A percentile compares a stretch with the other conserved stretches of the same genome.
Evolutionary conservation across 805 yeast species (phyloP).

Genomic region (Jamesozyma jinghongensis): DNA sequence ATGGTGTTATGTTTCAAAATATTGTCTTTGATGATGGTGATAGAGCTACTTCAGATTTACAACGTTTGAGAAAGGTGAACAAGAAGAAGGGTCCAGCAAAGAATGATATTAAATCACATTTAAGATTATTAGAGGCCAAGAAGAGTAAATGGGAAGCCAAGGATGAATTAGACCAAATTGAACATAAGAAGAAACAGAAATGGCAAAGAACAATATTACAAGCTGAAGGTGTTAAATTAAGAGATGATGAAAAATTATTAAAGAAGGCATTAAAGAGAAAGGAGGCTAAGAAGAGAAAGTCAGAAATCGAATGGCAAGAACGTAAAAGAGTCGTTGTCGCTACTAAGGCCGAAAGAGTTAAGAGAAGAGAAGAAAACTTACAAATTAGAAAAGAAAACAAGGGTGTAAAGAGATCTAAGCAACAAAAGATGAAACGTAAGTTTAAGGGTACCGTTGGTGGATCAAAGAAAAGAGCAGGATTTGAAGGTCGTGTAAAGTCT

Average conservation of each 20-base stretch:
- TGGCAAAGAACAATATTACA: conserved; percentile 82
- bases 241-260: conserved; percentile 82
- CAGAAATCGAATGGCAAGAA: conserved; percentile 88
- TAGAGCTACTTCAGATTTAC: conserved; percentile 64
- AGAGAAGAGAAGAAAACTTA: conserved; percentile 88
- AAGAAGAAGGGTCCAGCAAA: conserved; percentile 75
- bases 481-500: conserved; percentile 57
- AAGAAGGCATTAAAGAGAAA: conserved; percentile 79
- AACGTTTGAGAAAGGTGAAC: conserved; percentile 40
- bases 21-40: conserved; percentile 78
- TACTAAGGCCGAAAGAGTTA: conserved; percentile 62
- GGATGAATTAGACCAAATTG: conserved; percentile 51
- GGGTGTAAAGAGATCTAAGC: conserved; percentile 69
- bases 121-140: conserved; percentile 64
- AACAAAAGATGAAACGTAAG: conserved; percentile 55
- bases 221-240: conserved; percentile 81
- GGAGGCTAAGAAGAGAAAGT: conserved; percentile 72
- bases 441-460: conserved; percentile 43
- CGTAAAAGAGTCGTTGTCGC: conserved; percentile 73
- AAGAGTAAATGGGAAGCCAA: conserved; percentile 52
- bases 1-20: conserved; percentile 64
- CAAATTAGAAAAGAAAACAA: conserved; percentile 78
- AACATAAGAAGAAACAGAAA: conserved; percentile 58
- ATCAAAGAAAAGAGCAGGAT: conserved; percentile 68
- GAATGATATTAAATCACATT: conserved; percentile 76